Base-by-base conservation (phyloP, 208 protist genomes). In the Crithidia mellificae region DNA sequence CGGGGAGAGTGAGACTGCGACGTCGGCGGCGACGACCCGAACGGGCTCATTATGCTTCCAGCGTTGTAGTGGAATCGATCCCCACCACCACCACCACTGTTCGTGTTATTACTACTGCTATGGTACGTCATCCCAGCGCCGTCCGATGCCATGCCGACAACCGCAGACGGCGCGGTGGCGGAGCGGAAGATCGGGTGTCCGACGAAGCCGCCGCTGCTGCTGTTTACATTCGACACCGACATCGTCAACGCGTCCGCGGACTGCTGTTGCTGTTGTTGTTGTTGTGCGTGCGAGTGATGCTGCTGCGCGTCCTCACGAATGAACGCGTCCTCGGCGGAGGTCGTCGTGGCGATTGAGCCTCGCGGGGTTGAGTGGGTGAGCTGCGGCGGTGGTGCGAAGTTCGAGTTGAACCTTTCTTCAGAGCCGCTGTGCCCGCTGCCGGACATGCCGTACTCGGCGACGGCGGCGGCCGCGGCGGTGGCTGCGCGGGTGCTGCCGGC, bases 131-230 rank as follows among this genome's bases (percentile, higher is more conserved):
- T n/a, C n/a, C n/a, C n/a, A n/a, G n/a, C 55, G 22, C 14, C 55
- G 5, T 62, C 55, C 22, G 6, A 6, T 9, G 43, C 52, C 55
- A 53, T 50, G n/a, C 34, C 55, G 5, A 30, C 44, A 1, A 75
- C 47, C 6, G 20, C 15, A n/a, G 70, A 64, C 19, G 70, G 63
- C 39, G 70, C 70, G 0, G 70, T 75, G 15, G 34, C 14, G 15
- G 61, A 65, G 14, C 39, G 54, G 24, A 50, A 54, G 29, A 64
- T 29, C 6, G 27, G 15, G 27, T 39, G 58, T 14, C 46, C 41
- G 27, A 1, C 19, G 17, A 54, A n/a, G 34, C 34, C 34, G 34
- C 34, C 34, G 30, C 43, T 51, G 56, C 30, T 53, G 30, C 30
- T 30, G 32, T 20, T 38, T 1, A 22, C 11, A 22, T 27, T n/a